These are phyloP conservation scores for Oenanthe javanica DNA, from an alignment of 140 eudicot genomes.

Conservation along the genomic window DNA sequence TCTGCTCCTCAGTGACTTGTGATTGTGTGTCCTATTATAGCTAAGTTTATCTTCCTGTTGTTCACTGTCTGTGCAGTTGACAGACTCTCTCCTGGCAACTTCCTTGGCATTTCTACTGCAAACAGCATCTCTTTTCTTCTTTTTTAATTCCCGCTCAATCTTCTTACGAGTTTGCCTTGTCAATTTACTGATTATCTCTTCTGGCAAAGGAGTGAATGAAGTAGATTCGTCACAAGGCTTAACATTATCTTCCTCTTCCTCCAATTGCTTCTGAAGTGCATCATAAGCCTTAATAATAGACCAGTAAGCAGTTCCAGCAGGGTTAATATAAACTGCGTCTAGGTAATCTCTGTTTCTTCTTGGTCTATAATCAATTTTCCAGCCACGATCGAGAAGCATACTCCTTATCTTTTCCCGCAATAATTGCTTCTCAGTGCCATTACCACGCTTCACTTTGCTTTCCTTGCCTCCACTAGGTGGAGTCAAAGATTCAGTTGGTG, in stretches of 20 bases:
- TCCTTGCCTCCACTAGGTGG: slow-evolving; percentile 48
- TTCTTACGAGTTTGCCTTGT: slow-evolving; percentile 90
- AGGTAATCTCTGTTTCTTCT: slow-evolving; percentile 81
- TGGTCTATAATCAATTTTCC: slow-evolving; percentile 98
- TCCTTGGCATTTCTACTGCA: slow-evolving; percentile 29
- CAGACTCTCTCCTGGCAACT: slow-evolving; percentile 25
- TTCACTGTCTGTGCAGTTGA: slow-evolving; percentile 28
- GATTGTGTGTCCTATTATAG: slow-evolving; percentile 29
- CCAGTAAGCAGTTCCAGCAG: slow-evolving; percentile 93
- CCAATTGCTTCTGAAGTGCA: slow-evolving; percentile 70
- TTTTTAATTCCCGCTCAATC: slow-evolving; percentile 71
- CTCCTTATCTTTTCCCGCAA: slow-evolving; percentile 76
- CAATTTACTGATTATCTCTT: slow-evolving; percentile 68
- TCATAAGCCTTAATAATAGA: slow-evolving; percentile 94
- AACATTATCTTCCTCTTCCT: slow-evolving; percentile 39
- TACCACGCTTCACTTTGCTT: slow-evolving; percentile 70
- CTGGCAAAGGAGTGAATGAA: slow-evolving; percentile 54
- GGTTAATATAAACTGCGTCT: slow-evolving; percentile 91
- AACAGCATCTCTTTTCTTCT: slow-evolving; percentile 56
- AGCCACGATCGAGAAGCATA: slow-evolving; percentile 78
- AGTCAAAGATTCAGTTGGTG: slow-evolving; percentile 31
- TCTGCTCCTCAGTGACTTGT: slow-evolving; percentile 32
- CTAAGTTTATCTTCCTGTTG: slow-evolving; percentile 33
- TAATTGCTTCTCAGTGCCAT: slow-evolving; percentile 86
- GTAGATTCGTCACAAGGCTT: slow-evolving; percentile 36